Evolutionary conservation across 2,329 filamentous ascomycete species (phyloP).

Genomic region (Phialocephala sp.): DNA sequence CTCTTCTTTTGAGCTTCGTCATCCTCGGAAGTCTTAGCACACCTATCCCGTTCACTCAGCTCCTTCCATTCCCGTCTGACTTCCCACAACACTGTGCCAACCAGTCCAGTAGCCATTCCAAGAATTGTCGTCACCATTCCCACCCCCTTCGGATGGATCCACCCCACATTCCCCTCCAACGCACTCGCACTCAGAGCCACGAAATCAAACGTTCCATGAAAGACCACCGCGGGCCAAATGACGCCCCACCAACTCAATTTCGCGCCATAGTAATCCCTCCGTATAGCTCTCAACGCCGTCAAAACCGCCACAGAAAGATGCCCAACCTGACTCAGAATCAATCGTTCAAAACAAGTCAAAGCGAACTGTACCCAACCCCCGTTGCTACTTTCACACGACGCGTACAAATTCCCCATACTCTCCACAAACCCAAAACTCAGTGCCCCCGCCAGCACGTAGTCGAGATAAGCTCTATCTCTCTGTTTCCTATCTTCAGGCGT

Average conservation of each 20-base stretch:
- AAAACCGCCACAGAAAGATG: constrained; percentile 20
- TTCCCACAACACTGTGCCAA: neutral
- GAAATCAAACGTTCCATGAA: constrained; percentile 24
- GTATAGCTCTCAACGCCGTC: constrained; percentile 22
- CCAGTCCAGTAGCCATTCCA: no score
- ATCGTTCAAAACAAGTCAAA: constrained; percentile 14
- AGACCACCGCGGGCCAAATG: constrained; percentile 18
- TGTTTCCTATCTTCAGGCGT: constrained; percentile 12
- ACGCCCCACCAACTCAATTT: constrained; percentile 23
- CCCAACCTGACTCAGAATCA: constrained; percentile 17
- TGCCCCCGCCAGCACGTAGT: constrained; percentile 21
- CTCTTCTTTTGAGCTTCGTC: neutral
- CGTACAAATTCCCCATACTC: constrained; percentile 21
- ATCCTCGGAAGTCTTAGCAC: neutral
- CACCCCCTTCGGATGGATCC: constrained; percentile 25
- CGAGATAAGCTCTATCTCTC: constrained; percentile 20
- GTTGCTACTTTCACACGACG: constrained; percentile 9
- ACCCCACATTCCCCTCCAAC: constrained; percentile 27
- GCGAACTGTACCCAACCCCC: constrained; percentile 9
- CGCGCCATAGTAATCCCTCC: constrained; percentile 24
- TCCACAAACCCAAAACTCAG: constrained; percentile 23
- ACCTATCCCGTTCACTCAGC: no score
- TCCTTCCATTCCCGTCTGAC: constrained; percentile 14
- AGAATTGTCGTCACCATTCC: constrained; percentile 44
- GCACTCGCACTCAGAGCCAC: constrained; percentile 19